These are phyloP conservation scores for Zelonia costaricensis DNA, from an alignment of 208 protist genomes.

Conservation along the genomic window DNA sequence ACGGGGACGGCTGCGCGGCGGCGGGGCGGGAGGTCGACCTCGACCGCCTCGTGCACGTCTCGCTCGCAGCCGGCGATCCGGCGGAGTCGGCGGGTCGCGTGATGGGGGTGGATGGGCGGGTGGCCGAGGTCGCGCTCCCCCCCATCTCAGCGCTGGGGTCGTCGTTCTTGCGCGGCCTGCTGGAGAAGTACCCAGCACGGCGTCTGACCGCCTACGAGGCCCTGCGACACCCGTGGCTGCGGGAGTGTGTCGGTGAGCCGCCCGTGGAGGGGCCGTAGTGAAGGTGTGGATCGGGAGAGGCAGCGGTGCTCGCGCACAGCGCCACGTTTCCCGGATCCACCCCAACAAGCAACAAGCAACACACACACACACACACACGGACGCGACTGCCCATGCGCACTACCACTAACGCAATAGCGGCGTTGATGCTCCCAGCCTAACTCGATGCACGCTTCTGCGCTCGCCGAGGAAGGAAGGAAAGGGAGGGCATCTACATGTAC, in stretches of 20 bases:
- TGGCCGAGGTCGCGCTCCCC: conserved; percentile 20
- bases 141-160: conserved; percentile 36
- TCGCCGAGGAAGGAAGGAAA: background rate
- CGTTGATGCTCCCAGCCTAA: too few relatives aligned
- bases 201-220: conserved; percentile 74
- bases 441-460: background rate
- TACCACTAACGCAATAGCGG: too few relatives aligned
- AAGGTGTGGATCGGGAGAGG: background rate
- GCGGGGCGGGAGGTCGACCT: conserved; percentile 26
- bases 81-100: background rate
- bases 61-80: conserved; percentile 1
- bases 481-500: too few relatives aligned
- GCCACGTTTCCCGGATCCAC: too few relatives aligned
- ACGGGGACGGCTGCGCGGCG: conserved; percentile 16
- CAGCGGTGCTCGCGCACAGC: too few relatives aligned
- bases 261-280: too few relatives aligned
- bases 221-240: conserved; percentile 70
- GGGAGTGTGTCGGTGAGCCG: conserved; percentile 27
- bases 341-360: too few relatives aligned
- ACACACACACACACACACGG: background rate
- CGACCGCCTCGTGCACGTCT: conserved; percentile 32
- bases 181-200: conserved; percentile 57
- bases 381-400: too few relatives aligned
- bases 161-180: conserved; percentile 44
- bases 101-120: background rate